Conservation (phyloP, 2,329 filamentous ascomycete genomes). For the Catunica adiposa region DNA sequence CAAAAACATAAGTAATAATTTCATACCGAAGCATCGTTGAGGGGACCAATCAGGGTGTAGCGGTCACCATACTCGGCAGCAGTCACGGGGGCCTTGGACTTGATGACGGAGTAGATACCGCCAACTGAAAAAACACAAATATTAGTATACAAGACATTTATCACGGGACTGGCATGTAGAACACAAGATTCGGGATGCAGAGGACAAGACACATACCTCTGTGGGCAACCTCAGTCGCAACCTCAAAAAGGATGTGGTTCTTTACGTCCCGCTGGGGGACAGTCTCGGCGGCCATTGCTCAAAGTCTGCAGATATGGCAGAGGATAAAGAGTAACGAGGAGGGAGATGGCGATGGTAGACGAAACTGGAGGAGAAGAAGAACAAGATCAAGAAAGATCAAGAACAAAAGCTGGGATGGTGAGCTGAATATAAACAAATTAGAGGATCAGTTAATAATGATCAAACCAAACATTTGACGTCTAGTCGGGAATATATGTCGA, state of each 20-base stretch:
- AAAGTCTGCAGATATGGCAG: not conserved
- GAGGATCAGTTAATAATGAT: not conserved
- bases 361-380: not conserved
- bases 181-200: not conserved
- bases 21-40: conserved; percentile 76
- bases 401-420: not conserved
- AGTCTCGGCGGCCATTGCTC: conserved; percentile 17
- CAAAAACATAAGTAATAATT: not conserved
- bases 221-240: conserved; percentile 94
- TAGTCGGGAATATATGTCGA: not conserved
- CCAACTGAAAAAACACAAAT: conserved; percentile 44
- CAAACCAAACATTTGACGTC: not conserved
- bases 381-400: not conserved
- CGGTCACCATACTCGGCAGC: conserved; percentile 96
- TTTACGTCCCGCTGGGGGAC: conserved; percentile 55
- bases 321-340: not conserved
- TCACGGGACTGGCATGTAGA: conserved; percentile 3
- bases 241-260: conserved; percentile 91
- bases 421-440: conserved; percentile 2
- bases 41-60: conserved; percentile 86
- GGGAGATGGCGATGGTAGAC: not conserved
- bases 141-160: not conserved
- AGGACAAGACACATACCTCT: conserved; percentile 45
- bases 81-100: conserved; percentile 95
- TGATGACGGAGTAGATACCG: conserved; percentile 97